phyloP scores from a whole-genome alignment of 2,329 filamentous ascomycete genomes.

The Paramyrothecium roridum region DNA sequence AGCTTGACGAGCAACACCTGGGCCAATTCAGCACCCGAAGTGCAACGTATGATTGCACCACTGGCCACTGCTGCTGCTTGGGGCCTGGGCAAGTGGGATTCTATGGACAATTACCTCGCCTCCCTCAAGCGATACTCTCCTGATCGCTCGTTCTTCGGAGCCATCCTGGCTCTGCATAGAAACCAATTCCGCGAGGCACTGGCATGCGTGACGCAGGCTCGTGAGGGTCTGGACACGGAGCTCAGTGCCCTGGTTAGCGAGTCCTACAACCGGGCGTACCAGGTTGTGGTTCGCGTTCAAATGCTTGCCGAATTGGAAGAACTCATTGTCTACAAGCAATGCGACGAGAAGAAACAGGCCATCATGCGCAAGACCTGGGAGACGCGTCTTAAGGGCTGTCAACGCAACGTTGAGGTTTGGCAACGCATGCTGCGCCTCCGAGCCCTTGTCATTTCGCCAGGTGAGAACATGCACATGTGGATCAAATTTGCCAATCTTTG shows the following conservation, averaged over 20 bases:
- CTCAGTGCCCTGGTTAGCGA: slow-evolving; percentile 95
- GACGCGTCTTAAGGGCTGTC: slow-evolving; percentile 87
- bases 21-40: slow-evolving; percentile 82
- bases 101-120: slow-evolving; percentile 95
- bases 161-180: slow-evolving; percentile 89
- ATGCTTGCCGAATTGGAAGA: slow-evolving; percentile 99
- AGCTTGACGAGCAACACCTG: slow-evolving; percentile 88
- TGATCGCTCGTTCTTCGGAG: slow-evolving; percentile 95
- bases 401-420: slow-evolving; percentile 98
- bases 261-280: slow-evolving; percentile 95
- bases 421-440: slow-evolving; percentile 95
- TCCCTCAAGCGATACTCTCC: slow-evolving; percentile 94
- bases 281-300: slow-evolving; percentile 96
- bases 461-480: slow-evolving; percentile 98
- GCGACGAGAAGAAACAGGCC: slow-evolving; percentile 81
- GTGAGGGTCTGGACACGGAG: slow-evolving; percentile 92
- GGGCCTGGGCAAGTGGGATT: slow-evolving; percentile 94
- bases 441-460: slow-evolving; percentile 84
- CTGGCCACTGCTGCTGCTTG: slow-evolving; percentile 94
- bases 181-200: slow-evolving; percentile 93
- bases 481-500: slow-evolving; percentile 99
- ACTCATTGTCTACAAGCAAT: slow-evolving; percentile 96
- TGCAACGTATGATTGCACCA: slow-evolving; percentile 87
- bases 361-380: slow-evolving; percentile 96
- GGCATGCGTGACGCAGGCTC: slow-evolving; percentile 84